Evolutionary conservation across 1,139 yeast genomes (phyloP), one percentile per base, ranked within the genome.

Genomic region (Tardiomyces depauwii): DNA sequence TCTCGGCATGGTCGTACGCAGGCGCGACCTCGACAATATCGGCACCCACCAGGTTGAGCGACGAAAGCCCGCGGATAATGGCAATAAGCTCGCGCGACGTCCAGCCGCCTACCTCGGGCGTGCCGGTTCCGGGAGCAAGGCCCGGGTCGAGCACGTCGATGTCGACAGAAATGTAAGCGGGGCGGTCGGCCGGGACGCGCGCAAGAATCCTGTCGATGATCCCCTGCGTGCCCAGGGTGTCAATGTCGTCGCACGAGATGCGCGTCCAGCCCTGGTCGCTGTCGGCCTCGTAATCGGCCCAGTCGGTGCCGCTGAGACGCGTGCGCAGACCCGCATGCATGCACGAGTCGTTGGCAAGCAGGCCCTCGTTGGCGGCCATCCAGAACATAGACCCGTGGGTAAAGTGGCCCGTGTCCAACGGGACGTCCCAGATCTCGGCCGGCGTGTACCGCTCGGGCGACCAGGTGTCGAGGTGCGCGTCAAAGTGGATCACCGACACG

Each of bases 361-460:
- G 66, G 1, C 83, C 86, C 60, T 82, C 89, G 49, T 80, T 68
- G 42, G 70, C 66, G 2, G 91, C 93, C 67, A 78, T 72, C 88
- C 89, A 82, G 40, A 82, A 70, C 89, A 83, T 82, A 14, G 89
- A 78, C 2, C 93, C 93, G 58, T 83, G 93, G 42, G 81, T 82
- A 57, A 81, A 72, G 45, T 78, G 78, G 41, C 61, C 56, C 14
- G 58, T 49, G 25, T 48, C 50, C 21, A 77, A 77, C 10, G 82
- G 73, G 51, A 74, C 76, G 39, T 33, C 40, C 93, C 91, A 83
- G 36, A 30, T 30, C 4, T 12, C 10, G 57, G 72, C 78, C 12
- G 82, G 71, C 14, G 89, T 89, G 52, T 74, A 75, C 49, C 70
- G 70, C 40, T 73, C 72, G n/a, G 89, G 89, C 40, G 56, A 67